Conservation (phyloP, 2,329 filamentous ascomycete species). For the Ophiostoma triangulosporum region DNA sequence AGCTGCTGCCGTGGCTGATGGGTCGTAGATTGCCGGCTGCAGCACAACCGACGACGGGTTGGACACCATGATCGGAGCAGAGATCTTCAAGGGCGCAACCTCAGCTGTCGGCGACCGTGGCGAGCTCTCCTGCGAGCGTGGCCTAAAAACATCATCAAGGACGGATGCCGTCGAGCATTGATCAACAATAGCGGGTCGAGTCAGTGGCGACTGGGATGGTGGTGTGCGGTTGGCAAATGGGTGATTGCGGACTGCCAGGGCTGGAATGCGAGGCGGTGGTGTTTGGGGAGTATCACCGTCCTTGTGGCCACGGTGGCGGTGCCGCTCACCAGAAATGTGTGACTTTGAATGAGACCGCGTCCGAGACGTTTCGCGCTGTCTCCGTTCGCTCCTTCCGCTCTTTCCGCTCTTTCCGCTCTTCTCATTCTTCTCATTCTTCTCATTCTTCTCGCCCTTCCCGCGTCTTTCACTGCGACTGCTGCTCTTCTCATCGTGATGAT, state of each 20-base stretch:
- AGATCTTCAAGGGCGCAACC: slow-evolving; percentile 25
- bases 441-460: slow-evolving; percentile 9
- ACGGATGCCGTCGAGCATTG: background rate
- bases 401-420: slow-evolving; percentile 7
- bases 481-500: slow-evolving; percentile 13
- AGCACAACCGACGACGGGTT: slow-evolving; percentile 37
- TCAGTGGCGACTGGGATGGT: slow-evolving; percentile 10
- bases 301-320: slow-evolving; percentile 8
- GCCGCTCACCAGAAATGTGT: background rate
- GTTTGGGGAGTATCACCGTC: background rate
- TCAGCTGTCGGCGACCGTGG: slow-evolving; percentile 9
- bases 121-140: slow-evolving; percentile 9
- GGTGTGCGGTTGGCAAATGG: slow-evolving; percentile 12
- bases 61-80: slow-evolving; percentile 35
- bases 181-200: slow-evolving; percentile 1
- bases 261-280: background rate
- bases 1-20: slow-evolving; percentile 17
- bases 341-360: slow-evolving; percentile 5
- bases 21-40: slow-evolving; percentile 44
- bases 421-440: background rate
- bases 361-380: background rate
- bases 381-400: background rate
- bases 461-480: background rate
- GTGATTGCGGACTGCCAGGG: slow-evolving; percentile 4
- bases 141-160: slow-evolving; percentile 12